Evolutionary conservation across 2,329 filamentous ascomycete genomes (phyloP).

Genomic region (Ophiocordyceps polyrhachis-furcata): DNA sequence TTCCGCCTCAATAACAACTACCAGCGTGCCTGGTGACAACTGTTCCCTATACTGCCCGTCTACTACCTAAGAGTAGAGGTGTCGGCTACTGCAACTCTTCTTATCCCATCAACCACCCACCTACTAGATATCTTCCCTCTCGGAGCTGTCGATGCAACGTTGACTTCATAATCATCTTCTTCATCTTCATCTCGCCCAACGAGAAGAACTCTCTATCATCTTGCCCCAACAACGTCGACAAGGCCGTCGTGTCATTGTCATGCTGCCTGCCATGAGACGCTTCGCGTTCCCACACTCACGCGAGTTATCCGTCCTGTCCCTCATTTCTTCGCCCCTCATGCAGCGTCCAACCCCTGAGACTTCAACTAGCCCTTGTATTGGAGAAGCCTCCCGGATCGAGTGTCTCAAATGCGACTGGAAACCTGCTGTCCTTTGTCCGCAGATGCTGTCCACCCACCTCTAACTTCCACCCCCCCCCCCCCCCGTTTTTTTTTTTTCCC

Average conservation of each 20-base stretch:
- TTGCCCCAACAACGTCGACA: background rate
- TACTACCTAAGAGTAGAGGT: too few species aligned
- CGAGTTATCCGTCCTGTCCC: background rate
- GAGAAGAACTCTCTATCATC: too few species aligned
- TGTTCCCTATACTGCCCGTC: too few species aligned
- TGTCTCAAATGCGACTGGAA: background rate
- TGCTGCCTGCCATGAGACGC: background rate
- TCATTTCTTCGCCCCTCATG: background rate
- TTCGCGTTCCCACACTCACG: background rate
- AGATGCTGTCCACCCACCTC: background rate
- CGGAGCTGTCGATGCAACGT: too few species aligned
- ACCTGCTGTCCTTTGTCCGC: slow-evolving; percentile 1
- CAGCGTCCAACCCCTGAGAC: background rate
- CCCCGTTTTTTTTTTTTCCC: background rate
- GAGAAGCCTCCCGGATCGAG: background rate
- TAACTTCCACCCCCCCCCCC: background rate
- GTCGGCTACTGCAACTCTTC: too few species aligned
- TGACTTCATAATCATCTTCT: too few species aligned
- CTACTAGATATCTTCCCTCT: too few species aligned
- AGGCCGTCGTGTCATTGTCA: background rate
- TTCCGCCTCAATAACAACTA: too few species aligned
- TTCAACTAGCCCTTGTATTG: background rate
- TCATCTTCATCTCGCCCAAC: too few species aligned
- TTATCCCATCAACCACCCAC: too few species aligned
- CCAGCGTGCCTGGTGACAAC: too few species aligned